phyloP scores from a whole-genome alignment of 192 early-diverging fungal species.

The Gonapodya sp. region DNA sequence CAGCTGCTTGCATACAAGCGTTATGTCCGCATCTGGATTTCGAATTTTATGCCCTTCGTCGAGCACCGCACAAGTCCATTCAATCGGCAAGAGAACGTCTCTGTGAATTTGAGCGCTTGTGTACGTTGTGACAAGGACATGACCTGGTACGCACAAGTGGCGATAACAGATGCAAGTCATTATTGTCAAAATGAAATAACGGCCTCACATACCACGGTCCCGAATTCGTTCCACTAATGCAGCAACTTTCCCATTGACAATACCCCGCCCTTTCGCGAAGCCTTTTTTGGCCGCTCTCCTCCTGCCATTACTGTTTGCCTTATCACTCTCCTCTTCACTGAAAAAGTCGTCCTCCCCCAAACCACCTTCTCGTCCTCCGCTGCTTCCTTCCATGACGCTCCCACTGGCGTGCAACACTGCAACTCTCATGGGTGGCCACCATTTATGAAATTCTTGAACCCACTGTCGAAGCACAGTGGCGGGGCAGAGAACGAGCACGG shows the following conservation, averaged over 20 bases:
- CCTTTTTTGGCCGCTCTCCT: slow-evolving; percentile 18
- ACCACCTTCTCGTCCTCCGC: slow-evolving; percentile 8
- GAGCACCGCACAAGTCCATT: slow-evolving; percentile 80
- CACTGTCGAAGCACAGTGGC: slow-evolving; percentile 73
- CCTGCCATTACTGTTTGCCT: slow-evolving; percentile 22
- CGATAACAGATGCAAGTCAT: not conserved
- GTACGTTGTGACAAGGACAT: slow-evolving; percentile 83
- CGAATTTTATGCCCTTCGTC: slow-evolving; percentile 97
- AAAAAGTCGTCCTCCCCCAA: slow-evolving; percentile 20
- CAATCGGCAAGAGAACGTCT: slow-evolving; percentile 49
- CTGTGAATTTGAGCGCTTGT: slow-evolving; percentile 67
- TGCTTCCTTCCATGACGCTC: slow-evolving; percentile 42
- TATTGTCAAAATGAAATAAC: not conserved
- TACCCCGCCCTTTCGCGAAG: not conserved
- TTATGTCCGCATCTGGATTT: slow-evolving; percentile 87
- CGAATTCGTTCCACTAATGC: slow-evolving; percentile 30
- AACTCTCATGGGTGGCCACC: slow-evolving; percentile 82
- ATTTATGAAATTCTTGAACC: slow-evolving; percentile 71
- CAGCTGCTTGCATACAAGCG: slow-evolving; percentile 58
- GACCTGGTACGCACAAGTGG: slow-evolving; percentile 36
- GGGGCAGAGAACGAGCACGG: slow-evolving; percentile 59
- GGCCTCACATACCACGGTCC: slow-evolving; percentile 22
- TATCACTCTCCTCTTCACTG: slow-evolving; percentile 15
- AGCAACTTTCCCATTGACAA: slow-evolving; percentile 30
- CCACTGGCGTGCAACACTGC: slow-evolving; percentile 82